Evolutionary conservation across 805 yeast genomes (phyloP).

Genomic region (Scheffersomyces coipomensis): DNA sequence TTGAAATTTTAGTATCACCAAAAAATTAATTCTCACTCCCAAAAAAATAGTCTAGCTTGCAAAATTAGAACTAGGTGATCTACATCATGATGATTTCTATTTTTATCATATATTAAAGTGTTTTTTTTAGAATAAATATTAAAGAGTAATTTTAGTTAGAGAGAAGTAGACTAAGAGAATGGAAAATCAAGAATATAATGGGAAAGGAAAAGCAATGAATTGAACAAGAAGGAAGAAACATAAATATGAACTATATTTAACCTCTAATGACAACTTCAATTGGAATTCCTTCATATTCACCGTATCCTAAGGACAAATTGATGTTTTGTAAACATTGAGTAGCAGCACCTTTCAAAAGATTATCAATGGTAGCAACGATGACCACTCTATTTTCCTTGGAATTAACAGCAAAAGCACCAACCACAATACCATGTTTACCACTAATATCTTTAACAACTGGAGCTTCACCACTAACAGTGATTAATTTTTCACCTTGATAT

Average conservation of each 20-base stretch:
- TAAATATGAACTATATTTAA: no score
- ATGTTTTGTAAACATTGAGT: slow-evolving; percentile 98
- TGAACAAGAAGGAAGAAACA: no score
- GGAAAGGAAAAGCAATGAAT: no score
- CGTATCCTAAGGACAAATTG: slow-evolving; percentile 84
- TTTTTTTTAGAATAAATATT: no score
- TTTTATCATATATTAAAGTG: no score
- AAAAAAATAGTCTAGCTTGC: no score
- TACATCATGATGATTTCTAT: no score
- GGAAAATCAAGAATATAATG: no score
- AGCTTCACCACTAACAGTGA: slow-evolving; percentile 85
- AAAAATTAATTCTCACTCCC: no score
- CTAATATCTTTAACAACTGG: slow-evolving; percentile 89
- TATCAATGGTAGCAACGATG: slow-evolving; percentile 92
- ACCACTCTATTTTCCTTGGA: slow-evolving; percentile 88
- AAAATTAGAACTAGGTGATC: no score
- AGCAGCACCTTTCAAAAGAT: slow-evolving; percentile 95
- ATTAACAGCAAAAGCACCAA: slow-evolving; percentile 95
- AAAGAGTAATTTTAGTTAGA: no score
- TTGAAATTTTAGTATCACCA: no score
- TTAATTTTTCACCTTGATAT: slow-evolving; percentile 82
- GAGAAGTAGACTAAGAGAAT: not conserved
- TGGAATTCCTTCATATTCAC: slow-evolving; percentile 95
- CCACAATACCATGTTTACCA: slow-evolving; percentile 91
- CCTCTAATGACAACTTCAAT: slow-evolving; percentile 57